Evolutionary conservation across 2,329 filamentous ascomycete genomes (phyloP).

Genomic region (Neophaeococcomyces aloes): DNA sequence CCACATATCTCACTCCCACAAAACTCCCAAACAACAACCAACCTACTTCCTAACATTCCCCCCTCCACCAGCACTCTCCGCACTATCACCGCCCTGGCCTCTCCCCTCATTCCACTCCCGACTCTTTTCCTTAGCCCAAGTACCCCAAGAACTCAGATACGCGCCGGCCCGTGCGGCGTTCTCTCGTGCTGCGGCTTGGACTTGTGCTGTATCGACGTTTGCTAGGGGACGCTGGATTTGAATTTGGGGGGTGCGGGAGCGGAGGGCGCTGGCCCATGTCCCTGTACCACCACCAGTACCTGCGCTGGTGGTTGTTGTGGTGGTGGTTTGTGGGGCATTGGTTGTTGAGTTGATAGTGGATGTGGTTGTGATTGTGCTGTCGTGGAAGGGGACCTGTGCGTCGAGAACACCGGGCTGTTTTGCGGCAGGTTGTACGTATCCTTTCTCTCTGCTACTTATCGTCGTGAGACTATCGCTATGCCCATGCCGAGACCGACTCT

Average conservation of each 20-base stretch:
- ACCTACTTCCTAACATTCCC: too few species aligned
- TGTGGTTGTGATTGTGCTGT: conserved; percentile 20
- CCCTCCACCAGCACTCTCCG: too few species aligned
- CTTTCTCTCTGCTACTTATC: conserved; percentile 21
- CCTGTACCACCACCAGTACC: conserved; percentile 11
- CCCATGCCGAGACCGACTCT: neutral
- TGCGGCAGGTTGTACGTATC: conserved; percentile 15
- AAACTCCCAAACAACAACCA: too few species aligned
- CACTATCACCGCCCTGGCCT: too few species aligned
- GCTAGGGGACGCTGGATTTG: too few species aligned
- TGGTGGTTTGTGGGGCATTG: conserved; percentile 17
- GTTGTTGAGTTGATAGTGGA: conserved; percentile 25
- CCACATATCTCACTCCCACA: too few species aligned
- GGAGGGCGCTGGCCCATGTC: conserved; percentile 23
- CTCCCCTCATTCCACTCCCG: conserved; percentile 38
- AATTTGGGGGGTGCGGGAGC: conserved; percentile 17
- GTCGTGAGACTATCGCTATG: conserved; percentile 26
- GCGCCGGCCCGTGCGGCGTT: conserved; percentile 48
- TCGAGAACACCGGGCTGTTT: conserved; percentile 4
- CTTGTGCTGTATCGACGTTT: conserved; percentile 41
- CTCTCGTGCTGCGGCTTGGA: conserved; percentile 45
- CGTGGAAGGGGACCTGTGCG: conserved; percentile 9
- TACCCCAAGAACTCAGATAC: conserved; percentile 53
- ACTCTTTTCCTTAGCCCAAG: conserved; percentile 45
- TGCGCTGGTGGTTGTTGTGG: conserved; percentile 5